Evolutionary conservation across 345 rosid genomes (phyloP).

Genomic region (Pistacia atlantica): DNA sequence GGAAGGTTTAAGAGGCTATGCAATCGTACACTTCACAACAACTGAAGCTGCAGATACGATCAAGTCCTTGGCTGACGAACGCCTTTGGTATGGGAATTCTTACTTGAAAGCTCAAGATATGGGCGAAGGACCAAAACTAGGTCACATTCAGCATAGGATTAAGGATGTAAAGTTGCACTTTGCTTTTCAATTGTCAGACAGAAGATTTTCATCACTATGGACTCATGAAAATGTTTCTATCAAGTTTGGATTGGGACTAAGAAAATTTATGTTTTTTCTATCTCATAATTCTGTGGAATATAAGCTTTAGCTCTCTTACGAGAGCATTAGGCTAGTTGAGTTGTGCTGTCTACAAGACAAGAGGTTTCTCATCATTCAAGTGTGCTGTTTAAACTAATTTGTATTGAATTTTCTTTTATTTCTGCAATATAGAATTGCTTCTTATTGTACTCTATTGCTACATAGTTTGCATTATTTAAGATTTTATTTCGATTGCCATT

Average conservation of each 20-base stretch:
- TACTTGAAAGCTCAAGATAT: conserved; percentile 1
- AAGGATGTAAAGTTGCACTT: conserved; percentile 23
- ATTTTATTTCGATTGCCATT: too few species aligned
- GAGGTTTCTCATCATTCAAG: conserved; percentile 39
- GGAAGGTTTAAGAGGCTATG: conserved; percentile 23
- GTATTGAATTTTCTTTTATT: too few species aligned
- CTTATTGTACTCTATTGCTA: too few species aligned
- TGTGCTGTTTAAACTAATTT: neutral
- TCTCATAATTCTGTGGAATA: conserved; percentile 6
- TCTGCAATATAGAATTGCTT: too few species aligned
- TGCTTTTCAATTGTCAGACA: conserved; percentile 30
- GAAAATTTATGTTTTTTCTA: conserved; percentile 29
- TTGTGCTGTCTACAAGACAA: conserved; percentile 13
- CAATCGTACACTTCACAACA: conserved; percentile 31
- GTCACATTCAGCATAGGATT: neutral
- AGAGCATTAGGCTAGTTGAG: conserved; percentile 38
- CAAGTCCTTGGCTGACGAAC: neutral
- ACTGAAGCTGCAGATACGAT: neutral
- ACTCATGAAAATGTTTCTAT: conserved; percentile 18
- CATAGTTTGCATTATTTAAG: too few species aligned
- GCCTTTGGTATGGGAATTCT: conserved; percentile 24
- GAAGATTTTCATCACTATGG: conserved; percentile 37
- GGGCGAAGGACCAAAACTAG: conserved; percentile 9
- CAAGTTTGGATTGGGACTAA: conserved; percentile 20
- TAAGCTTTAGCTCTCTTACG: conserved; percentile 40